Conservation (phyloP, 768 basidiomycete species). For the Leucosporidium scottii region DNA sequence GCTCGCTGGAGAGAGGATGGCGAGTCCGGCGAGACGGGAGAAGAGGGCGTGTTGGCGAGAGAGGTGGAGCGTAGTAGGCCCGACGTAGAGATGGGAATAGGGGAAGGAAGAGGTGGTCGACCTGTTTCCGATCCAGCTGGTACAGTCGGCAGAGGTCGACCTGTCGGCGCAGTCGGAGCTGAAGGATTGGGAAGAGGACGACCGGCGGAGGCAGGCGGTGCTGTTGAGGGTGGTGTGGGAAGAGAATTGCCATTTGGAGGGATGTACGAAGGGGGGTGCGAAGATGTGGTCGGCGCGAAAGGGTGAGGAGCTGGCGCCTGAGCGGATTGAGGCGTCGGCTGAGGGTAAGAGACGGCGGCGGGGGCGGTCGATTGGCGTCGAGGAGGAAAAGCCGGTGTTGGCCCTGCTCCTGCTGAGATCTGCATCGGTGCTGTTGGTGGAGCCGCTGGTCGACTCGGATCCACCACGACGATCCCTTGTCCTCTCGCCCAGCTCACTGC, state of each 20-base stretch:
- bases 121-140: no score
- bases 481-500: constrained; percentile 25
- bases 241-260: no score
- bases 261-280: no score
- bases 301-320: background rate
- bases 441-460: background rate
- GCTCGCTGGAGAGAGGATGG: no score
- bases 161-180: no score
- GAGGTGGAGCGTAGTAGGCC: background rate
- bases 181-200: no score
- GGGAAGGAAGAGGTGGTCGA: no score
- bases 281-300: background rate
- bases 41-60: background rate
- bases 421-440: background rate
- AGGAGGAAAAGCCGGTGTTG: background rate
- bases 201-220: no score
- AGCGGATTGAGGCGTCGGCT: background rate
- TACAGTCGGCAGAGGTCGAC: no score
- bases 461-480: constrained; percentile 8
- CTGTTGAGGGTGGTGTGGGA: no score
- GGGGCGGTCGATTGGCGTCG: background rate
- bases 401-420: background rate
- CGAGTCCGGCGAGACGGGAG: no score
- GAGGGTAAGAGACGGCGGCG: background rate
- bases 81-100: no score